Percentiles rank a stretch among this genome's conserved stretches.
These are phyloP conservation scores for Lichtheimia hyalospora DNA, from an alignment of 371 early-diverging fungal species.

Conservation along the genomic window DNA sequence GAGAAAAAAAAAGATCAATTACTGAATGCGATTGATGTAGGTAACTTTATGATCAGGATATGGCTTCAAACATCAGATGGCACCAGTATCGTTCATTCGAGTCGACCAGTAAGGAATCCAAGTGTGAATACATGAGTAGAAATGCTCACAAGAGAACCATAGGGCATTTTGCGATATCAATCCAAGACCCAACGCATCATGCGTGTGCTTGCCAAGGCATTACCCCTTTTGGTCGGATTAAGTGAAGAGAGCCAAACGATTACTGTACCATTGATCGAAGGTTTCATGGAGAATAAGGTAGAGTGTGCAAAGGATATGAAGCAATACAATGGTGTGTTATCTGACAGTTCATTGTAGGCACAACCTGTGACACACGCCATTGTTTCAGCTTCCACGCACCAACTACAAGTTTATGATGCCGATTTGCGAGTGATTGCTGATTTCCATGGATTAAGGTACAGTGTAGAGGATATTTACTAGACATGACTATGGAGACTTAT, in stretches of 20 bases:
- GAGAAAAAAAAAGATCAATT: neutral
- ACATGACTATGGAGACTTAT: neutral
- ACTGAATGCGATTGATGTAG: slow-evolving; percentile 1
- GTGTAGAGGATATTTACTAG: neutral
- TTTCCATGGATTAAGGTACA: slow-evolving; percentile 73
- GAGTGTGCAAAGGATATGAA: slow-evolving; percentile 2
- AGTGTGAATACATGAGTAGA: neutral
- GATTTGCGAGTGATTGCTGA: slow-evolving; percentile 74
- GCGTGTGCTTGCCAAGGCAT: slow-evolving; percentile 59
- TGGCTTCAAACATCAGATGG: slow-evolving; percentile 59
- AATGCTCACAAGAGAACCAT: neutral
- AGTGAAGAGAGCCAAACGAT: slow-evolving; percentile 71
- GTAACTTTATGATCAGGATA: slow-evolving; percentile 87
- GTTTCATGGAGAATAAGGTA: slow-evolving; percentile 64
- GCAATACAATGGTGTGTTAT: too few species aligned
- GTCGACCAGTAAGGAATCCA: slow-evolving; percentile 63
- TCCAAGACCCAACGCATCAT: slow-evolving; percentile 67
- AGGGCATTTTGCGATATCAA: slow-evolving; percentile 77
- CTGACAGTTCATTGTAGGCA: slow-evolving; percentile 21
- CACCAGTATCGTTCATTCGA: slow-evolving; percentile 47
- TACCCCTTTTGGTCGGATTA: slow-evolving; percentile 71
- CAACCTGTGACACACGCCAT: slow-evolving; percentile 66
- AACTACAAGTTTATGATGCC: slow-evolving; percentile 75
- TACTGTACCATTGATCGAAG: slow-evolving; percentile 67
- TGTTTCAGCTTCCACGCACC: slow-evolving; percentile 61